Percentiles rank a stretch among this genome's conserved stretches.
Evolutionary conservation across 345 rosid genomes (phyloP).

Genomic region (Chamaenerion angustifolium): DNA sequence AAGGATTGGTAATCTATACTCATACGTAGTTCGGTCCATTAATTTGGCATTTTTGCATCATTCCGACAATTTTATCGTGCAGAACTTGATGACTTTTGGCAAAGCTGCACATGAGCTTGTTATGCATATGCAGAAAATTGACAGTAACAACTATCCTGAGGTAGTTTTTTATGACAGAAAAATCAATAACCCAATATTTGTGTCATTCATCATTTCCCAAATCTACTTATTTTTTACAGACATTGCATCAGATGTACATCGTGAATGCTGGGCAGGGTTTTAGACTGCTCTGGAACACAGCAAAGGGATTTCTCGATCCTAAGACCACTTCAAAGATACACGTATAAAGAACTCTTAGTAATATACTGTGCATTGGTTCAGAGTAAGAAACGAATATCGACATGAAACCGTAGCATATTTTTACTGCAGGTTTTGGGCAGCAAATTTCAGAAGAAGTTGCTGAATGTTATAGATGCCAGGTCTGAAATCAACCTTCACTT

Average conservation of each 20-base stretch:
- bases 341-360: conserved; percentile 20
- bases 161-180: conserved; percentile 13
- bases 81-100: conserved; percentile 89
- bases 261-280: conserved; percentile 84
- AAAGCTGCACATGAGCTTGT: conserved; percentile 85
- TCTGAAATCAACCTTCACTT: conserved; percentile 14
- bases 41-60: neutral
- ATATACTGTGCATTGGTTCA: neutral
- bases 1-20: conserved; percentile 51
- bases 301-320: conserved; percentile 83
- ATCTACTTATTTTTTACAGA: conserved; percentile 28
- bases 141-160: conserved; percentile 98
- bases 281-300: conserved; percentile 78
- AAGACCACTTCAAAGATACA: conserved; percentile 80
- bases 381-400: neutral
- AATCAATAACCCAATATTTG: too few relatives aligned
- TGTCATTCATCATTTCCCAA: conserved; percentile 2
- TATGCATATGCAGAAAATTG: conserved; percentile 88
- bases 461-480: conserved; percentile 78
- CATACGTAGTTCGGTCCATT: neutral
- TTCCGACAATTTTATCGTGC: conserved; percentile 15
- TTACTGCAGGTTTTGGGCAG: conserved; percentile 63
- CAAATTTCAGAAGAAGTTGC: conserved; percentile 53
- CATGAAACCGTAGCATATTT: neutral
- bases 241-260: conserved; percentile 84